Evolutionary conservation across 228 moss, liverwort and hornwort genomes (phyloP).

Genomic region (Sphagnum magellanicum): DNA sequence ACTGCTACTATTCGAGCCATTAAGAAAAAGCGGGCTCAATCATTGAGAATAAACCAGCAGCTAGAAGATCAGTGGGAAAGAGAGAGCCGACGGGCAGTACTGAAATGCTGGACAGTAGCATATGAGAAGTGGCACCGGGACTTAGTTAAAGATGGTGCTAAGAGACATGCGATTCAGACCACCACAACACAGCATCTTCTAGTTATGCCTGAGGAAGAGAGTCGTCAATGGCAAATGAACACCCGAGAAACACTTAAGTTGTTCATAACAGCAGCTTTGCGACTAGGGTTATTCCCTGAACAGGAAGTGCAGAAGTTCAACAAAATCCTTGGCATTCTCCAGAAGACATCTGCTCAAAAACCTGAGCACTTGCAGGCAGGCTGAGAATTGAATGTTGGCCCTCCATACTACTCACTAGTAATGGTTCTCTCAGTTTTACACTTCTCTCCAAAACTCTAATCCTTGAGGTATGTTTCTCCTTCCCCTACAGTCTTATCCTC

Average conservation of each 20-base stretch:
- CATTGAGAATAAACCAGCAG: conserved; percentile 48
- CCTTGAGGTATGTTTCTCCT: too few relatives aligned
- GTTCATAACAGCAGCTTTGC: conserved; percentile 45
- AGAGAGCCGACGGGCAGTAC: conserved; percentile 46
- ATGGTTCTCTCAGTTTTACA: too few relatives aligned
- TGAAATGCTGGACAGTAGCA: conserved; percentile 47
- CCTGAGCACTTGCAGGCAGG: conserved; percentile 18
- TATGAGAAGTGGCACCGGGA: conserved; percentile 61
- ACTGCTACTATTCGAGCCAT: conserved; percentile 34
- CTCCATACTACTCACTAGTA: too few relatives aligned
- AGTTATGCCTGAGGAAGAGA: conserved; percentile 33
- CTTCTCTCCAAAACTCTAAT: too few relatives aligned
- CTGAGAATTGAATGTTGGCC: conserved; percentile 6
- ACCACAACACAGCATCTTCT: conserved; percentile 34
- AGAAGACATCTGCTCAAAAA: conserved; percentile 21
- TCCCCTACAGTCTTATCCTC: too few relatives aligned
- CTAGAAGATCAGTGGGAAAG: conserved; percentile 48
- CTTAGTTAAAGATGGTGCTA: conserved; percentile 52
- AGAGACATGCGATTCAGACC: conserved; percentile 29
- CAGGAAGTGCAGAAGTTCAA: conserved; percentile 41
- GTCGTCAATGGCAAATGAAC: conserved; percentile 29
- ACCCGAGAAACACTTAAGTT: conserved; percentile 35
- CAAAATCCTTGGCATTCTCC: conserved; percentile 35
- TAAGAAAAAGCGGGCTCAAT: conserved; percentile 37
- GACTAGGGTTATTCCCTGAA: conserved; percentile 46